A percentile compares a stretch with the other conserved stretches of the same genome.
phyloP scores from a whole-genome alignment of 1,284 basidiomycete species.

The Puccinia sorghi region DNA sequence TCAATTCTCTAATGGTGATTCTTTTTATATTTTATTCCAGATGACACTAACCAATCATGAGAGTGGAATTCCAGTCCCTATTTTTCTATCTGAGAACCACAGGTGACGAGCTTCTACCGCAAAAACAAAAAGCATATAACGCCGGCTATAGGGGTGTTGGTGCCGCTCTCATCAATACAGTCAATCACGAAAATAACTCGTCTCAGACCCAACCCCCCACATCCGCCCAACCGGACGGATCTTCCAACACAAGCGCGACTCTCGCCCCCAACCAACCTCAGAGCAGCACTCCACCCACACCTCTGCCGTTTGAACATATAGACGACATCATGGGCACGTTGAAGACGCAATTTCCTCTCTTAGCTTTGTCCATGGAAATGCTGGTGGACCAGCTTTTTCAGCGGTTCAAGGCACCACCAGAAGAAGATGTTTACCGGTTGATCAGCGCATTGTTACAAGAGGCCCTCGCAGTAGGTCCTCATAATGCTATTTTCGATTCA shows the following conservation, averaged over 20 bases:
- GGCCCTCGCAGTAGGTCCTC: constrained; percentile 60
- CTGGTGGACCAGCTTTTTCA: constrained; percentile 93
- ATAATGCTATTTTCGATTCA: neutral
- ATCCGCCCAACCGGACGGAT: constrained; percentile 54
- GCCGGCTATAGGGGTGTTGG: constrained; percentile 36
- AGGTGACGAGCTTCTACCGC: constrained; percentile 70
- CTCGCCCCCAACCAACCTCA: constrained; percentile 18
- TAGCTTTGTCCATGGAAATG: constrained; percentile 93
- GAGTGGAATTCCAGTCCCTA: constrained; percentile 67
- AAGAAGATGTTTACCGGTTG: constrained; percentile 94
- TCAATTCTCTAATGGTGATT: constrained; percentile 51
- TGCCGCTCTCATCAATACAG: constrained; percentile 47
- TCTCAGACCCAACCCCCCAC: constrained; percentile 50
- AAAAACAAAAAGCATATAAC: constrained; percentile 45
- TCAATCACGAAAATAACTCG: constrained; percentile 52
- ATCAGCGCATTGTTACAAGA: constrained; percentile 78
- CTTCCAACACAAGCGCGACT: constrained; percentile 52
- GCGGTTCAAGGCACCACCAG: constrained; percentile 84
- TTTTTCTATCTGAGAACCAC: constrained; percentile 94
- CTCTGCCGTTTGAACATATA: constrained; percentile 84
- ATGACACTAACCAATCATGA: neutral
- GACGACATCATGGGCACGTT: constrained; percentile 93
- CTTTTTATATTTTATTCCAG: constrained; percentile 21
- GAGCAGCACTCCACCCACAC: constrained; percentile 58
- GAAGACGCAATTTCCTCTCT: constrained; percentile 93